These are phyloP conservation scores for Daldinia sp. DNA, from an alignment of 2,329 filamentous ascomycete species.

Conservation along the genomic window DNA sequence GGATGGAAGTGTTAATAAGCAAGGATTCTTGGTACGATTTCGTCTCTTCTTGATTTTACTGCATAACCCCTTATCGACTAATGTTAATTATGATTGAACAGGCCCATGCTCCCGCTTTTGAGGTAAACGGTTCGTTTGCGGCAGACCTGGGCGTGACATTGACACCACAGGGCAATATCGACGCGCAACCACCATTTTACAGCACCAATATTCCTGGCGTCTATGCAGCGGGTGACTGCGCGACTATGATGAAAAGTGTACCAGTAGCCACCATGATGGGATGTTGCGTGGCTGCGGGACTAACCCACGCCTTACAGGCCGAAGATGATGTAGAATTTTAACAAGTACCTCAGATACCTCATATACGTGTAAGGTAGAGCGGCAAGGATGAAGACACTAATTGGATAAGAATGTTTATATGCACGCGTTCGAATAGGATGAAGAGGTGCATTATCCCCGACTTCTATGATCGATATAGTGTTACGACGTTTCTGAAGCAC, in stretches of 20 bases:
- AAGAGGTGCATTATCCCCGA: too few relatives aligned
- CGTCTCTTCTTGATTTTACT: background rate
- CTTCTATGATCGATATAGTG: too few relatives aligned
- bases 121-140: constrained; percentile 57
- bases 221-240: constrained; percentile 66
- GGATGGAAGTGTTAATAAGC: constrained; percentile 54
- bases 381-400: too few relatives aligned
- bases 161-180: constrained; percentile 58
- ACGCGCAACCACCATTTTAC: constrained; percentile 58
- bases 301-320: constrained; percentile 43
- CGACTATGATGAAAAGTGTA: constrained; percentile 46
- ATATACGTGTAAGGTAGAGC: too few relatives aligned
- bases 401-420: too few relatives aligned
- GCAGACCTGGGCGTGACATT: constrained; percentile 60
- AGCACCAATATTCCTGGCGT: constrained; percentile 64
- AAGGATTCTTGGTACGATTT: constrained; percentile 55
- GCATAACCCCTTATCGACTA: constrained; percentile 2
- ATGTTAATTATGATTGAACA: constrained; percentile 13
- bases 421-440: too few relatives aligned
- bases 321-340: constrained; percentile 45
- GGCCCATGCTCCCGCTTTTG: constrained; percentile 54
- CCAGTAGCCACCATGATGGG: constrained; percentile 48
- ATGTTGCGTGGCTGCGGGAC: constrained; percentile 38
- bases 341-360: background rate
- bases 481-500: too few relatives aligned